Base-by-base conservation (phyloP, 2,329 filamentous ascomycete species). In the Zymoseptoria passerinii region DNA sequence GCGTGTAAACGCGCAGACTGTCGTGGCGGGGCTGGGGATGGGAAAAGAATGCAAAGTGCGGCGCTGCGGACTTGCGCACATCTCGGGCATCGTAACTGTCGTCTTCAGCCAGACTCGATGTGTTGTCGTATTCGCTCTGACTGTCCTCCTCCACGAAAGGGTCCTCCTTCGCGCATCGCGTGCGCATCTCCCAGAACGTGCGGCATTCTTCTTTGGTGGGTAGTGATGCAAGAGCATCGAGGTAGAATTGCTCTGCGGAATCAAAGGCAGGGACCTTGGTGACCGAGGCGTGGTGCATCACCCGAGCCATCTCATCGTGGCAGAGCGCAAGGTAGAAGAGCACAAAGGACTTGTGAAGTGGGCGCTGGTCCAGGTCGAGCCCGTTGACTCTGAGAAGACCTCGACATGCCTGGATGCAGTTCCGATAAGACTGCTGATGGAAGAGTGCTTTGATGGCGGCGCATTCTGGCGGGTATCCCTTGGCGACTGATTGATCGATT, bases 261-360 rank as follows among this genome's bases (percentile, higher is more conserved):
- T 71, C 65, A 49, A 80, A 70, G 10, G 74, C 66, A 0, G 72
- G 68, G 6, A 79, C 29, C 63, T 79, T 80, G 48, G 73, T 73
- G 20, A 64, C 65, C 1, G 78, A 80, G 62, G 75, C 74, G n/a
- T 75, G 70, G 56, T 80, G 77, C 54, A 78, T 75, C 28, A 71
- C 64, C 8, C 75, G 72, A 2, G 76, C 78, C n/a, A 80, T 70
- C 3, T 72, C 71, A 58, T 80, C 78, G 59, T 77, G 75, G 27
- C 72, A 76, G 8, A 77, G 68, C 2, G 74, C 79, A 8, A 71
- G 70, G 66, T 80, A 80, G 65, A 80, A 78, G 58, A 72, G 71
- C 48, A 80, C 70, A 63, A 75, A 79, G 4, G 63, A 54, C 10
- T 65, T 59, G 13, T 65, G 66, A 48, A 70, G 54, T 2, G 65